Conservation (phyloP, 2,329 filamentous ascomycete species). For the Chalara sp. region DNA sequence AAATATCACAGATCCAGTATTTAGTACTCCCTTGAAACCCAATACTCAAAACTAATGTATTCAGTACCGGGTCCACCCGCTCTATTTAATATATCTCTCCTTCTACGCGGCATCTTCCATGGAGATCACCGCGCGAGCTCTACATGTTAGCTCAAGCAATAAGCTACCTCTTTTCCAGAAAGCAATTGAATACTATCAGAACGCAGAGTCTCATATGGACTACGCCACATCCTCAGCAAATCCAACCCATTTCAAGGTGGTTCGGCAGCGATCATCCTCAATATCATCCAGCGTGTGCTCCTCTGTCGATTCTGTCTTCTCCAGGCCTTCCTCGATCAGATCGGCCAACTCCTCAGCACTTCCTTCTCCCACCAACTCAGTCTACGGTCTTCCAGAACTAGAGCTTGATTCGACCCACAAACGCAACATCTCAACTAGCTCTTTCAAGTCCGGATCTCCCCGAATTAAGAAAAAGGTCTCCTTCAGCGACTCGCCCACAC, state of each 20-base stretch:
- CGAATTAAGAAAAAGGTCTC: conserved; percentile 23
- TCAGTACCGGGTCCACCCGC: conserved; percentile 19
- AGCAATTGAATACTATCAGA: conserved; percentile 19
- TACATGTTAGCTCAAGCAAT: conserved; percentile 16
- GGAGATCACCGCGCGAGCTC: conserved; percentile 17
- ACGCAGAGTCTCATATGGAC: conserved; percentile 18
- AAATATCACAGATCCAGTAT: conserved; percentile 22
- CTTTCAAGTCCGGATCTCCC: conserved; percentile 1
- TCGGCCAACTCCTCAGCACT: conserved; percentile 10
- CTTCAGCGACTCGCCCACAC: conserved; percentile 12
- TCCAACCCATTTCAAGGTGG: conserved; percentile 2
- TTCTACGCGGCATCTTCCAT: conserved; percentile 25
- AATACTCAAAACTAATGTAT: conserved; percentile 3
- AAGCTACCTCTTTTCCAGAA: conserved; percentile 25
- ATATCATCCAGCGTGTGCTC: conserved; percentile 19
- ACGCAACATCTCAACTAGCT: conserved; percentile 5
- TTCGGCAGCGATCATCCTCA: conserved; percentile 3
- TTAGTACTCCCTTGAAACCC: conserved; percentile 7
- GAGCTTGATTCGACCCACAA: not conserved
- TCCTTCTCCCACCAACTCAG: not conserved
- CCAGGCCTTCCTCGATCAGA: conserved; percentile 11
- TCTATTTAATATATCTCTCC: conserved; percentile 24
- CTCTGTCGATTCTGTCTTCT: conserved; percentile 20
- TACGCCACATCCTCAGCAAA: conserved; percentile 16
- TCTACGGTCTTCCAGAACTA: no score